Evolutionary conservation across 1,284 basidiomycete genomes (phyloP).

Genomic region (Ganoderma resinaceum): DNA sequence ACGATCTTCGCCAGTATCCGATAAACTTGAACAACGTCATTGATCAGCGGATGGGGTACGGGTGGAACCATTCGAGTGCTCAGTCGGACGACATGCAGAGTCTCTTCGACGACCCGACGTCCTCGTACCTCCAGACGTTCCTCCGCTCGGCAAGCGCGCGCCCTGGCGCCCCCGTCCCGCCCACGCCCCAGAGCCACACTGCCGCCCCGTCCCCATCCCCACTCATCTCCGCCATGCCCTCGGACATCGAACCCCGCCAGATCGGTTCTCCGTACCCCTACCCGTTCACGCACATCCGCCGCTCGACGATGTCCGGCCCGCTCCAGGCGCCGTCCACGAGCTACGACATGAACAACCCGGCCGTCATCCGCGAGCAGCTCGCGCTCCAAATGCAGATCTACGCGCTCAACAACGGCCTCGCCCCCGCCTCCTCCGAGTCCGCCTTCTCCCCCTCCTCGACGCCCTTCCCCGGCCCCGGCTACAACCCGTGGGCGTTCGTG

Average conservation of each 20-base stretch:
- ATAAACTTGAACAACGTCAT: slow-evolving; percentile 20
- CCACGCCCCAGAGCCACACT: slow-evolving; percentile 76
- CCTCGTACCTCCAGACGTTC: slow-evolving; percentile 65
- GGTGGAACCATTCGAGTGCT: slow-evolving; percentile 29
- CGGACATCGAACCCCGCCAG: slow-evolving; percentile 47
- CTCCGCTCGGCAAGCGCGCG: slow-evolving; percentile 55
- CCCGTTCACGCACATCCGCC: slow-evolving; percentile 74
- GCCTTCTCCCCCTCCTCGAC: slow-evolving; percentile 76
- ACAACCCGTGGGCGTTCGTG: slow-evolving; percentile 72
- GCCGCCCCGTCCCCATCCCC: slow-evolving; percentile 74
- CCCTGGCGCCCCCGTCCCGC: slow-evolving; percentile 76
- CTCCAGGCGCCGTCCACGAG: slow-evolving; percentile 51
- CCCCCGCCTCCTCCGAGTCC: slow-evolving; percentile 62
- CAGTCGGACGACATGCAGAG: slow-evolving; percentile 59
- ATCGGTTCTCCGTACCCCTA: slow-evolving; percentile 78
- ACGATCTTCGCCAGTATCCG: slow-evolving; percentile 26
- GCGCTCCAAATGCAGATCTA: slow-evolving; percentile 78
- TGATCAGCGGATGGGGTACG: slow-evolving; percentile 31
- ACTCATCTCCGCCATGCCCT: slow-evolving; percentile 52
- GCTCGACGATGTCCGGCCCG: slow-evolving; percentile 49
- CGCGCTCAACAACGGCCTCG: slow-evolving; percentile 70
- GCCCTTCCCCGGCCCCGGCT: slow-evolving; percentile 65
- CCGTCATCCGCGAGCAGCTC: slow-evolving; percentile 69
- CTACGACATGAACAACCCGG: slow-evolving; percentile 57
- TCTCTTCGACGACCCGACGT: slow-evolving; percentile 61